phyloP scores from a whole-genome alignment of 306 rosid genomes.

The Cucumis melo region DNA sequence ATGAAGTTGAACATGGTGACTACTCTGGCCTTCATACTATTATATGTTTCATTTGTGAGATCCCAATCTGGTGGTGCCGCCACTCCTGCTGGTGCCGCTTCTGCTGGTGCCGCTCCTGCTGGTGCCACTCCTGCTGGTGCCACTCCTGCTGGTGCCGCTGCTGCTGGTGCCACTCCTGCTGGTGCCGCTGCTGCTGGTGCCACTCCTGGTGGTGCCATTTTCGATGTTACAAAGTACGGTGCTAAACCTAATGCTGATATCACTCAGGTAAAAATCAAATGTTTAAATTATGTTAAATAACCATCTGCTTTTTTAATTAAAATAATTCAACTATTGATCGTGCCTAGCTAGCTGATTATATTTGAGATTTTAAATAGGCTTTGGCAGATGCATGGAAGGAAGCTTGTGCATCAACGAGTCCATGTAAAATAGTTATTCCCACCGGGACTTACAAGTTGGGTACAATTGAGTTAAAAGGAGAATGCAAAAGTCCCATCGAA shows the following conservation, averaged over 20 bases:
- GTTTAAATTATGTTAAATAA: too few species aligned
- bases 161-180: too few species aligned
- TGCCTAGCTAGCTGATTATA: too few species aligned
- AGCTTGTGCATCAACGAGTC: constrained; percentile 15
- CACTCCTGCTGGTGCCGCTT: too few species aligned
- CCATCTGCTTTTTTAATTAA: too few species aligned
- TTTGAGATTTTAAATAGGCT: neutral
- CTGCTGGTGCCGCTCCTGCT: too few species aligned
- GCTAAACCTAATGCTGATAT: constrained; percentile 7
- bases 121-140: too few species aligned
- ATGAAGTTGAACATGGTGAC: too few species aligned
- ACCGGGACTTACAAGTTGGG: neutral
- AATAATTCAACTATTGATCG: too few species aligned
- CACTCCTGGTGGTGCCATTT: neutral
- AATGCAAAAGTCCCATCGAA: constrained; percentile 14
- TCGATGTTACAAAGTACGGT: constrained; percentile 10
- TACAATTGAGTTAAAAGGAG: constrained; percentile 8
- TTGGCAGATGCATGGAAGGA: constrained; percentile 20
- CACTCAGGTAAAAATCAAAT: neutral
- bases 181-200: too few species aligned
- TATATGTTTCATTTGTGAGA: neutral
- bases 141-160: too few species aligned
- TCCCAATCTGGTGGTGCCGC: neutral
- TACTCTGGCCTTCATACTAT: neutral
- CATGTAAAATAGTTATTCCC: constrained; percentile 9